Evolutionary conservation across 2,329 filamentous ascomycete genomes (phyloP), one percentile per base, ranked within the genome.

Genomic region (Sporothrix variecibatus): DNA sequence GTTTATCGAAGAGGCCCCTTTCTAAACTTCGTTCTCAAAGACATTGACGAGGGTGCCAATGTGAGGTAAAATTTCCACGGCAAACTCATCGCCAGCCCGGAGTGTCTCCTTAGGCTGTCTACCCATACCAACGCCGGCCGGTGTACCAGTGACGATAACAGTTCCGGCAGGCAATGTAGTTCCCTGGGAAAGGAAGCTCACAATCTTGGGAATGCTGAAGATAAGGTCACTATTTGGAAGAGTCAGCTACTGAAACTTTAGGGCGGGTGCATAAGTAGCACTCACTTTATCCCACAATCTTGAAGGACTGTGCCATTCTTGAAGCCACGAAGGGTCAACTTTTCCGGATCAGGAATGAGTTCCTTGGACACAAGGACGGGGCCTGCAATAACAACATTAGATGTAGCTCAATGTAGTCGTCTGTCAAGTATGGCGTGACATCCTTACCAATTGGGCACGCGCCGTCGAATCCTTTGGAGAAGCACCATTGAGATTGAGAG

Each of bases 381-480:
- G 20, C 43, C 43, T 17, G 3, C 3, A 49, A 20, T 34, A 8
- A 15, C 12, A 6, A 20, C 2, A 49, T 43, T 43, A 43, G 40
- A 43, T 12, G 12, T 11, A 2, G 6, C 12, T 43, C 40, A 5
- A 11, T 43, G 40, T 43, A 43, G 6, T 15, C 1, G 40, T 43
- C 6, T 12, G 9, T 43, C 38, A 43, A 49, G 15, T 5, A 17
- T 20, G 43, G 43, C 6, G 6, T 20, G 43, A 78, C 1, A 83
- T 83, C 2, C 2, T 87, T 87, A 1, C 86, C 87, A 34, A 89
- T 80, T 0, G 88, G 88, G 73, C 87, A 89, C 2, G 85, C 83
- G 40, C 85, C 85, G 76, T 90, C 88, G 72, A 90, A 88, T 0
- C 88, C 87, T 81, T 90, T 90, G 31, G 87, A 89, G 79, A 86